Conservation (phyloP, 768 basidiomycete species). For the Pisolithus albus region DNA sequence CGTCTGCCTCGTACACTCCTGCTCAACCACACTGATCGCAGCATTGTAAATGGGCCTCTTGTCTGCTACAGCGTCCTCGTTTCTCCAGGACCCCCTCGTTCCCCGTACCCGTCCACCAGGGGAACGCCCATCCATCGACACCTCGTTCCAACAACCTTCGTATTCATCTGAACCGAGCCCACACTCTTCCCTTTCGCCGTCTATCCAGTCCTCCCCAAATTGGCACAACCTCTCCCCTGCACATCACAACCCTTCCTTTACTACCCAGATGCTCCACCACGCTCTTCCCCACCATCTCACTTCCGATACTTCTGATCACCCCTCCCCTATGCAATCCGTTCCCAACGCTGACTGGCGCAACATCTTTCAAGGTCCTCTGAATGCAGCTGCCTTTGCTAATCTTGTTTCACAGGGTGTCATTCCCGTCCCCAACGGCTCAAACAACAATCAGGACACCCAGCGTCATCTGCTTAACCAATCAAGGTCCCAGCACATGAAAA, state of each 20-base stretch:
- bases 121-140: conserved; percentile 33
- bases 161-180: conserved; percentile 21
- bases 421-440: conserved; percentile 26
- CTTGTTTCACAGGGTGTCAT: conserved; percentile 57
- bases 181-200: conserved; percentile 27
- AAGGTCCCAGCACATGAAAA: conserved; percentile 11
- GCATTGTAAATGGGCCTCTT: conserved; percentile 29
- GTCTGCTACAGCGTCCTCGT: conserved; percentile 25
- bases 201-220: conserved; percentile 31
- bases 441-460: conserved; percentile 33
- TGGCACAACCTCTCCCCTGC: conserved; percentile 25
- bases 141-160: conserved; percentile 22
- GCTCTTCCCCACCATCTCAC: conserved; percentile 4
- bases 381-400: conserved; percentile 53
- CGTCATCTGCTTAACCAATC: conserved; percentile 19
- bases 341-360: conserved; percentile 43
- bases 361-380: conserved; percentile 56
- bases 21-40: conserved; percentile 5
- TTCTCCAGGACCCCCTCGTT: conserved; percentile 20
- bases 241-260: conserved; percentile 15
- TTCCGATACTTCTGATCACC: conserved; percentile 11
- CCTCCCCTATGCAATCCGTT: conserved; percentile 17
- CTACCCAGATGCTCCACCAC: conserved; percentile 15
- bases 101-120: conserved; percentile 27
- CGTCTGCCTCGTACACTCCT: background rate